phyloP scores from a whole-genome alignment of 176 grass and related monocot genomes.

The Microstegium vimineum region DNA sequence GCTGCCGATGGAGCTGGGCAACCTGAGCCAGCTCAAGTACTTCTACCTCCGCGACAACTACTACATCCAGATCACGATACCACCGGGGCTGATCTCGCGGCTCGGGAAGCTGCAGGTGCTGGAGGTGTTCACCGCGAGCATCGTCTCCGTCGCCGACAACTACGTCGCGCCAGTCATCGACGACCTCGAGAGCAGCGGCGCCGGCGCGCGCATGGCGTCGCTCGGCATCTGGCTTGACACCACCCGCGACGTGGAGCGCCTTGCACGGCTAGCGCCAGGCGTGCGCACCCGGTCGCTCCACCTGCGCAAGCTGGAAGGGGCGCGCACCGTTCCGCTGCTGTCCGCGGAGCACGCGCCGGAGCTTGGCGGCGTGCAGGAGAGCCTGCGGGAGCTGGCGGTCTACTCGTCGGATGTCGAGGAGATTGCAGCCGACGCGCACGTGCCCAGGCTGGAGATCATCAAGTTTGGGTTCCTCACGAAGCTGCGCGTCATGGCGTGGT shows the following conservation, averaged over 20 bases:
- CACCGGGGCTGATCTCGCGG: slow-evolving; percentile 33
- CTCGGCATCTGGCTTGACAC: slow-evolving; percentile 46
- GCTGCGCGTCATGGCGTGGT: slow-evolving; percentile 40
- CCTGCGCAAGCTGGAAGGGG: slow-evolving; percentile 42
- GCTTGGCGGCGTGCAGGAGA: slow-evolving; percentile 40
- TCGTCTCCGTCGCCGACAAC: slow-evolving; percentile 48
- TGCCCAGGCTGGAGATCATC: slow-evolving; percentile 36
- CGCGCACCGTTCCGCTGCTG: slow-evolving; percentile 27
- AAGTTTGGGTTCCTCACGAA: slow-evolving; percentile 45
- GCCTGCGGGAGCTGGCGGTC: slow-evolving; percentile 29
- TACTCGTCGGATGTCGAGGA: slow-evolving; percentile 47
- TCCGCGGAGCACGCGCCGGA: slow-evolving; percentile 32
- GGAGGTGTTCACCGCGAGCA: slow-evolving; percentile 43
- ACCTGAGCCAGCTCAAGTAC: slow-evolving; percentile 49
- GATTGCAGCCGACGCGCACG: slow-evolving; percentile 32
- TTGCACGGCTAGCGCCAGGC: slow-evolving; percentile 38
- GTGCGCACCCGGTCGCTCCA: slow-evolving; percentile 46
- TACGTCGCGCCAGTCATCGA: slow-evolving; percentile 41
- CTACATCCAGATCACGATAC: slow-evolving; percentile 49
- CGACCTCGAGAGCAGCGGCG: slow-evolving; percentile 42
- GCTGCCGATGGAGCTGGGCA: slow-evolving; percentile 44
- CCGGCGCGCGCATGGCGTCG: not conserved
- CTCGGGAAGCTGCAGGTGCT: slow-evolving; percentile 43
- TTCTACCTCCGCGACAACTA: slow-evolving; percentile 50
- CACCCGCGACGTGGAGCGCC: slow-evolving; percentile 36